phyloP scores from a whole-genome alignment of 1,284 basidiomycete genomes.

The Sporisorium reilianum region DNA sequence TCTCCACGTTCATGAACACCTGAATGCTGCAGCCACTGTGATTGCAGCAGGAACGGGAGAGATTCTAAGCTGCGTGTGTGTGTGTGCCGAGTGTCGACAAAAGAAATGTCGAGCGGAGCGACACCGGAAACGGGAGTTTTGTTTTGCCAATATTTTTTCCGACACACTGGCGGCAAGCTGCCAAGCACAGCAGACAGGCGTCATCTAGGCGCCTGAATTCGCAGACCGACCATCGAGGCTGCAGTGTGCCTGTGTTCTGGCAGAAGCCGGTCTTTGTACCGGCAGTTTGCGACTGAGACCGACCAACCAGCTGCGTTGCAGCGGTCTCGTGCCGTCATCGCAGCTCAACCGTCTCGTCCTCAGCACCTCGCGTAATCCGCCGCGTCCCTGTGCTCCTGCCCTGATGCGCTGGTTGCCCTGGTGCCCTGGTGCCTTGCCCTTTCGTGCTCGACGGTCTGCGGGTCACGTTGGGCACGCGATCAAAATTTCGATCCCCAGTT shows the following conservation, averaged over 20 bases:
- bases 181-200: conserved; percentile 1
- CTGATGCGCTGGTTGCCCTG: background rate
- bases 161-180: background rate
- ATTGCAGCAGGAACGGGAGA: too few relatives aligned
- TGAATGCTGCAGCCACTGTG: too few relatives aligned
- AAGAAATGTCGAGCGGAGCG: background rate
- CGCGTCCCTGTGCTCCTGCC: background rate
- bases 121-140: background rate
- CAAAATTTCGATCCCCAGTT: background rate
- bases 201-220: background rate
- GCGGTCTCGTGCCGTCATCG: conserved; percentile 24
- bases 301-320: background rate
- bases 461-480: conserved; percentile 13
- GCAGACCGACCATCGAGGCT: background rate
- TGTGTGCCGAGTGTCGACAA: background rate
- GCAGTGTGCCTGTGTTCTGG: background rate
- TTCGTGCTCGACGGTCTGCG: background rate
- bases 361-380: background rate
- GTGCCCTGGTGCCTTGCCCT: conserved; percentile 10
- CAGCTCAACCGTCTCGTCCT: background rate
- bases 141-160: too few relatives aligned
- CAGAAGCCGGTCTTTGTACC: conserved; percentile 14
- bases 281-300: conserved; percentile 6
- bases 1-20: background rate
- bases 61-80: too few relatives aligned